Conservation (phyloP, 192 early-diverging fungal genomes). For the Physocladia obscura region DNA sequence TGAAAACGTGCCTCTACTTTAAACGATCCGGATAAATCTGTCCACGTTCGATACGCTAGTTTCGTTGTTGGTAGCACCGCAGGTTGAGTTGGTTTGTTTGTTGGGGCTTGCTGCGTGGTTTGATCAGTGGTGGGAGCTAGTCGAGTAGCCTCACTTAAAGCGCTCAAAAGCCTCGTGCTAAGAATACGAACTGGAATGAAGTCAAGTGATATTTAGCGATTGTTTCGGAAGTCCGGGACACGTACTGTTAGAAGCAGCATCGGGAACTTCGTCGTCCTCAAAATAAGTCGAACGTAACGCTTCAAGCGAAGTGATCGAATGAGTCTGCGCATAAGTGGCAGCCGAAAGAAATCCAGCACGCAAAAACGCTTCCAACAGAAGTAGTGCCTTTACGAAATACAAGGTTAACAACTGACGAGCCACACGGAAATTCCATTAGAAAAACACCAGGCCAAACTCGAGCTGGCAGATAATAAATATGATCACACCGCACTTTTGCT, state of each 20-base stretch:
- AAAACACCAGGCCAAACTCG: no score
- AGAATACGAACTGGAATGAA: not conserved
- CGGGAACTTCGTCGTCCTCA: constrained; percentile 19
- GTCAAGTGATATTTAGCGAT: no score
- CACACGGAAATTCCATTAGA: not conserved
- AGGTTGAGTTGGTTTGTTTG: not conserved
- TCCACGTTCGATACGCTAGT: constrained; percentile 13
- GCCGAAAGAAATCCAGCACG: not conserved
- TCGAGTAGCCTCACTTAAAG: not conserved
- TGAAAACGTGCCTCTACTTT: constrained; percentile 24
- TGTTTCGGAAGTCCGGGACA: no score
- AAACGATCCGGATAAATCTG: constrained; percentile 24
- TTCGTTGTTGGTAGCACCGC: not conserved
- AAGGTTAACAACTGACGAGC: not conserved
- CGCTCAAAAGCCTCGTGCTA: not conserved
- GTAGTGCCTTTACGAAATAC: constrained; percentile 3
- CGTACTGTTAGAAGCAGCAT: constrained; percentile 17
- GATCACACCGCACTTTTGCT: not conserved
- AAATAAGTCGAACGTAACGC: constrained; percentile 6
- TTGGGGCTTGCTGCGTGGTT: not conserved
- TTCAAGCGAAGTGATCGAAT: not conserved
- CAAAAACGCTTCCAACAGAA: constrained; percentile 1
- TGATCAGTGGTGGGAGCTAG: not conserved
- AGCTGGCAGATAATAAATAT: not conserved
- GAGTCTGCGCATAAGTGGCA: not conserved